phyloP scores from a whole-genome alignment of 2,329 filamentous ascomycete genomes.

The Cyclaneusma minus region DNA sequence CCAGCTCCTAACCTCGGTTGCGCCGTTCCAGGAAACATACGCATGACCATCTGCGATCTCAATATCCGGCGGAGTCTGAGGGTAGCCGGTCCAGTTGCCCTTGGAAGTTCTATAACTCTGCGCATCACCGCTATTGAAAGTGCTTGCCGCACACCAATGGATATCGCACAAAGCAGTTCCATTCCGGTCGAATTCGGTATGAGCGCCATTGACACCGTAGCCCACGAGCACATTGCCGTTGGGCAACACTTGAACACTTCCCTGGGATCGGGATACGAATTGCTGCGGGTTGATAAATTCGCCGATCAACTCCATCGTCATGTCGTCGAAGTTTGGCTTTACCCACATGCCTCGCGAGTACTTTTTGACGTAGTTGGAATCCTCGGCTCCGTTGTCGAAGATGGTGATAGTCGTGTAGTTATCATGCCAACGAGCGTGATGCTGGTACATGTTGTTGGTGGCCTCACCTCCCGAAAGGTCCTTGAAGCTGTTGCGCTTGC shows the following conservation, averaged over 20 bases:
- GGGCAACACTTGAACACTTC: constrained; percentile 10
- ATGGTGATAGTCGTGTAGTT: constrained; percentile 9
- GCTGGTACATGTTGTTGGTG: constrained; percentile 32
- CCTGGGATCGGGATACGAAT: constrained; percentile 11
- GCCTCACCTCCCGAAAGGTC: constrained; percentile 21
- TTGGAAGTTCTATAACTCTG: constrained; percentile 24
- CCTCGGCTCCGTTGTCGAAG: constrained; percentile 5
- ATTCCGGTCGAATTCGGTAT: constrained; percentile 14
- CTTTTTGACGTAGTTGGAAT: constrained; percentile 5
- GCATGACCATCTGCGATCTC: constrained; percentile 32
- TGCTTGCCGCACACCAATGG: no score
- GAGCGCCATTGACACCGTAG: constrained; percentile 10
- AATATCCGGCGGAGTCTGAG: constrained; percentile 20
- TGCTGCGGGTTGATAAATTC: constrained; percentile 9
- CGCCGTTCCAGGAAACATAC: constrained; percentile 41
- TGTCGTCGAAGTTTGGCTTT: constrained; percentile 8
- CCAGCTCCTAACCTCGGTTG: constrained; percentile 30
- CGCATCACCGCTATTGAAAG: constrained; percentile 13
- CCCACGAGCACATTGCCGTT: constrained; percentile 12
- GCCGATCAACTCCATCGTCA: constrained; percentile 8
- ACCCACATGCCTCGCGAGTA: constrained; percentile 12
- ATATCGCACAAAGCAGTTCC: constrained; percentile 22
- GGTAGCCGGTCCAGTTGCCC: constrained; percentile 23
- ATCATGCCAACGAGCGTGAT: constrained; percentile 27
- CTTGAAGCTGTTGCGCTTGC: constrained; percentile 26